Conservation (phyloP, 805 yeast species). For the Candida sphagnicola region DNA sequence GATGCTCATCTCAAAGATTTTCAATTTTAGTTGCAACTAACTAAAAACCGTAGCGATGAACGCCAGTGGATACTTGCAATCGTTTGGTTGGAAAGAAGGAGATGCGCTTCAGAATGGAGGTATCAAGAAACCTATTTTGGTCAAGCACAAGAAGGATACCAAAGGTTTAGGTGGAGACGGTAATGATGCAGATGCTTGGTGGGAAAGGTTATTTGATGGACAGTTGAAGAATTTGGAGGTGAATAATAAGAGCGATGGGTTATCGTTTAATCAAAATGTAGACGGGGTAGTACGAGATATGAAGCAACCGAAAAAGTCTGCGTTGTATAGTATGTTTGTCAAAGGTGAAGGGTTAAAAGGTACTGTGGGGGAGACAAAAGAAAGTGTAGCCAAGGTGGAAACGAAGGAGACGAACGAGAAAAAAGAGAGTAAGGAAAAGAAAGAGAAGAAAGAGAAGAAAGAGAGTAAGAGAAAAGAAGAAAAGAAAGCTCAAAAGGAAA, state of each 20-base stretch:
- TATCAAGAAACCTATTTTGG: slow-evolving; percentile 77
- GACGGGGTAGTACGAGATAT: slow-evolving; percentile 45
- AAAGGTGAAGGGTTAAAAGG: slow-evolving; percentile 83
- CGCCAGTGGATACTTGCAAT: slow-evolving; percentile 63
- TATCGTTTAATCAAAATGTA: slow-evolving; percentile 51
- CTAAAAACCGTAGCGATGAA: slow-evolving; percentile 47
- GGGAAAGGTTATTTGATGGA: slow-evolving; percentile 95
- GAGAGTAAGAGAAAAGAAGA: slow-evolving; percentile 24
- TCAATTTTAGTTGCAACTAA: neutral
- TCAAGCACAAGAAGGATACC: slow-evolving; percentile 84
- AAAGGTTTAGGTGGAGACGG: slow-evolving; percentile 85
- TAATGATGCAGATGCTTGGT: slow-evolving; percentile 86
- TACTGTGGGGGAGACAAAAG: slow-evolving; percentile 48
- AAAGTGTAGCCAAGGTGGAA: slow-evolving; percentile 9
- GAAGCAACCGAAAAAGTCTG: slow-evolving; percentile 51
- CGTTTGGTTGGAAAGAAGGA: slow-evolving; percentile 92
- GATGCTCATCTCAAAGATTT: slow-evolving; percentile 1
- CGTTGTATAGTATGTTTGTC: slow-evolving; percentile 82
- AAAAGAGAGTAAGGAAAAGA: slow-evolving; percentile 14
- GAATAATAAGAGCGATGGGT: slow-evolving; percentile 18
- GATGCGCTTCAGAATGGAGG: slow-evolving; percentile 81
- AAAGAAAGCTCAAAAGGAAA: slow-evolving; percentile 17
- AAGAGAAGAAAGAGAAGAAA: slow-evolving; percentile 19
- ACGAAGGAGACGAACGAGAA: slow-evolving; percentile 12
- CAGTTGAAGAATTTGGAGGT: slow-evolving; percentile 79